phyloP scores from a whole-genome alignment of 768 basidiomycete species.

The Rhodotorula graminis region DNA sequence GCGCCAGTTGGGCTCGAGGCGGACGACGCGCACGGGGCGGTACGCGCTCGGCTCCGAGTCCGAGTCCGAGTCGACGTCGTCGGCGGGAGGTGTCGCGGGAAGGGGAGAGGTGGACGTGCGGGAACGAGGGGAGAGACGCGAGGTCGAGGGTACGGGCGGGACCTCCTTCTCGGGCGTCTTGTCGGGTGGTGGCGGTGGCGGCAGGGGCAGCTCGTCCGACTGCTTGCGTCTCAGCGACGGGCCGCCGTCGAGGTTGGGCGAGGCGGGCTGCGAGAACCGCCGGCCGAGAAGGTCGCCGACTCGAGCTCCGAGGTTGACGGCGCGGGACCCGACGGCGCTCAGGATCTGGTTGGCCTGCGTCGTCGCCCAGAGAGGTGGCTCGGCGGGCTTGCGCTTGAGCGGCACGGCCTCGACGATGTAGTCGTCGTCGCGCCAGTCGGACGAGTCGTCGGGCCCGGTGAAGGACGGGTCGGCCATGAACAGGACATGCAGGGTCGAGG shows the following conservation, averaged over 20 bases:
- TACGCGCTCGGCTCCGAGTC: slow-evolving; percentile 31
- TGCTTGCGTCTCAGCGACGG: neutral
- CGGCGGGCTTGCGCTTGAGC: neutral
- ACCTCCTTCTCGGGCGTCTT: neutral
- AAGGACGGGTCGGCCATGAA: slow-evolving; percentile 20
- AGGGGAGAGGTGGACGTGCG: neutral
- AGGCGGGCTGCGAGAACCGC: neutral
- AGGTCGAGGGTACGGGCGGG: neutral
- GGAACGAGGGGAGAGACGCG: neutral
- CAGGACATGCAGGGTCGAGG: slow-evolving; percentile 22
- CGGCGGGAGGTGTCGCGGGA: neutral
- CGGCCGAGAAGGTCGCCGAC: neutral
- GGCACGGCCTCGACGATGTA: slow-evolving; percentile 31
- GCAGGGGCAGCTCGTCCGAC: neutral
- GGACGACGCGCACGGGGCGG: slow-evolving; percentile 27
- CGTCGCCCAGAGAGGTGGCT: neutral
- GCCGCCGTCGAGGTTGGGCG: neutral
- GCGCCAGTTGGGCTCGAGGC: slow-evolving; percentile 21
- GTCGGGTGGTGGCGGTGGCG: neutral
- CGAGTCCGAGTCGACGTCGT: slow-evolving; percentile 2
- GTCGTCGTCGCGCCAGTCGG: slow-evolving; percentile 18
- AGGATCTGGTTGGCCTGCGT: neutral
- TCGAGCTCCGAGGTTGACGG: neutral
- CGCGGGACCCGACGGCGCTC: neutral
- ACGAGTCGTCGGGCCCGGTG: neutral